Percentiles rank a stretch among this genome's conserved stretches.
These are phyloP conservation scores for Rheum nobile DNA, from an alignment of 148 eudicot species.

Conservation along the genomic window DNA sequence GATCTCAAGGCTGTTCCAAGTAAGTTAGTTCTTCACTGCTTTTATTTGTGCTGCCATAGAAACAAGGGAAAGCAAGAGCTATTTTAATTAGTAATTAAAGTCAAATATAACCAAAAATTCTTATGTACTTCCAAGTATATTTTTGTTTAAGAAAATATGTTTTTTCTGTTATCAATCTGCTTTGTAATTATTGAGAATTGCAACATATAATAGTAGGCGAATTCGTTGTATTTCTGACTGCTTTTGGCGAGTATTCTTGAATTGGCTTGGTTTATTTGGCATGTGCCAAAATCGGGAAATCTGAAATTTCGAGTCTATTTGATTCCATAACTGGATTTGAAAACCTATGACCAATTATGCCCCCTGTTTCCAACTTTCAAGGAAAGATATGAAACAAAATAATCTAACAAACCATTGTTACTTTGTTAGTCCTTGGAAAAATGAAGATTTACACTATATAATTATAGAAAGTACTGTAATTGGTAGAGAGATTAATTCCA, in stretches of 20 bases:
- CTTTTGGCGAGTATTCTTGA: neutral
- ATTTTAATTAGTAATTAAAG: no score
- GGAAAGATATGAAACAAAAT: no score
- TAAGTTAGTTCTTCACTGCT: constrained; percentile 15
- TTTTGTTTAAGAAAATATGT: neutral
- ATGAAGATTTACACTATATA: no score
- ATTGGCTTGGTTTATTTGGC: neutral
- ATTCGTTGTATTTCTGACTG: neutral
- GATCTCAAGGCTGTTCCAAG: constrained; percentile 53
- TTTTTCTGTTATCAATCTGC: neutral
- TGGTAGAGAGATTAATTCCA: no score
- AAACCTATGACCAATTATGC: no score
- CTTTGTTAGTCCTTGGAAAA: no score
- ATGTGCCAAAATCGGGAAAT: neutral
- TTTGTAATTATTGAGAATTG: neutral
- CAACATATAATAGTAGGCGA: neutral
- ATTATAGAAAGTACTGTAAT: no score
- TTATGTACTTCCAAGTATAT: neutral
- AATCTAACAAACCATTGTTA: no score
- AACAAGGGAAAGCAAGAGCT: no score
- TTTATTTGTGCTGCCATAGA: neutral
- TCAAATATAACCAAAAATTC: neutral
- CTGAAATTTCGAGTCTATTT: no score
- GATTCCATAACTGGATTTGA: no score
- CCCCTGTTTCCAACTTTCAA: no score